Base-by-base conservation (phyloP, 2,329 filamentous ascomycete species). In the Domatiomyces globalis region DNA sequence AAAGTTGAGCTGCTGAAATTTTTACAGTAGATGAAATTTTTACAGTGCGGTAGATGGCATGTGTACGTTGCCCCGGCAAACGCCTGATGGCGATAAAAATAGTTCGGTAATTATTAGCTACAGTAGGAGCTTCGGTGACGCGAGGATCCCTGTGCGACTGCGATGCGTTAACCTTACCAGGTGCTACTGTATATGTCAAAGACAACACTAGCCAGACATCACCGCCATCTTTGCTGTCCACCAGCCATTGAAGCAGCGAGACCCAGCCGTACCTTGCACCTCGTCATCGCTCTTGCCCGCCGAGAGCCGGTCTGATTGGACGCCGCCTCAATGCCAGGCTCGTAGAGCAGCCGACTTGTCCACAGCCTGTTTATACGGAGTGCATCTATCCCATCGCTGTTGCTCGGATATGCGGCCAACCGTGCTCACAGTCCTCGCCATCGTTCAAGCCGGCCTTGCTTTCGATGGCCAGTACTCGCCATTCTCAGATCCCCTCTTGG, bases 401-500 rank as follows among this genome's bases (percentile, higher is more conserved):
- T 39, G 33, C 33, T 10, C 33, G 33, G 33, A 39, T 7, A 39
- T 39, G 33, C 15, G 33, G 33, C 33, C 33, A 5, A 15, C 33
- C 33, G 33, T 39, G 33, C 33, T 39, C 33, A 39, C 33, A 39
- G 33, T 50, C 42, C 18, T 46, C 27, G 43, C 39, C 17, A 43
- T 55, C 50, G 33, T 54, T 19, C 22, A 19, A 43, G 50, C 51
- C 12, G 43, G 29, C 29, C 18, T n/a, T 33, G 54, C 46, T 17
- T 19, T 46, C 25, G 45, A 27, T 43, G 18, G 45, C 39, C 49
- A 53, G 42, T 58, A 54, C 44, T 53, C 56, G 25, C 53, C 54
- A 6, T 59, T 54, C 39, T 49, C 49, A 45, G 48, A 56, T 36
- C 49, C 55, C 25, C 46, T 57, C 10, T 53, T 53, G 45, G 54